Base-by-base conservation (phyloP, 805 yeast genomes). In the Blastobotrys terrestris region DNA sequence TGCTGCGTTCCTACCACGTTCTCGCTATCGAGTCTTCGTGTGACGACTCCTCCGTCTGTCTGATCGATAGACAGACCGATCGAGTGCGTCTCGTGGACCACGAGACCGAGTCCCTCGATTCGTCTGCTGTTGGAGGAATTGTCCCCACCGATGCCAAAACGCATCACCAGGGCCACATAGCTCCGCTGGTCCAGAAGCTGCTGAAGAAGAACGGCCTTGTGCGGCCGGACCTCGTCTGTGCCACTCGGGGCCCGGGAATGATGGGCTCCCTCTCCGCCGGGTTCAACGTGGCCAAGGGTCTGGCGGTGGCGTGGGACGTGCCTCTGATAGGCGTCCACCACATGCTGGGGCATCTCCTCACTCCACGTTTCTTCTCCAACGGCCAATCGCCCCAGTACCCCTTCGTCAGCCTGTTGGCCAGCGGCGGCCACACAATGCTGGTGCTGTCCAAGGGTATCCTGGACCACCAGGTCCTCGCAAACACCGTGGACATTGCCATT, bases 241-340 rank as follows among this genome's bases (percentile, higher is more conserved):
- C 85, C 3, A 94, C 99, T 0, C 72, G 96, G 58, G 99, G 99
- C 0, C 99, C 99, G 0, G 99, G 99, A 0, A 89, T 94, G 97
- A 79, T 83, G 6, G 97, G 97, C 0, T 85, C 95, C 0, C 72
- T 94, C 13, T 77, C 88, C 7, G 84, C 88, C 0, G 95, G 97
- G 0, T 72, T 86, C 20, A 94, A 87, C 62, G 69, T 88, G 42
- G 96, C 95, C 0, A 85, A 88, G 61, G 99, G 98, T 0, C 71
- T 94, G 11, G 72, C 90, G 0, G 70, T 85, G 0, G 97, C 91
- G 0, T 85, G 89, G 85, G 67, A 77, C 13, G 77, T 73, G 4
- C 97, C 97, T 0, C 62, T 88, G 16, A 72, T 94, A 1, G 98
- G 97, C 0, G 96, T 92, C 0, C 95, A 94, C 66, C 99, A 94